phyloP scores from a whole-genome alignment of 352 stramenopile species.

The Globisporangium solare region DNA sequence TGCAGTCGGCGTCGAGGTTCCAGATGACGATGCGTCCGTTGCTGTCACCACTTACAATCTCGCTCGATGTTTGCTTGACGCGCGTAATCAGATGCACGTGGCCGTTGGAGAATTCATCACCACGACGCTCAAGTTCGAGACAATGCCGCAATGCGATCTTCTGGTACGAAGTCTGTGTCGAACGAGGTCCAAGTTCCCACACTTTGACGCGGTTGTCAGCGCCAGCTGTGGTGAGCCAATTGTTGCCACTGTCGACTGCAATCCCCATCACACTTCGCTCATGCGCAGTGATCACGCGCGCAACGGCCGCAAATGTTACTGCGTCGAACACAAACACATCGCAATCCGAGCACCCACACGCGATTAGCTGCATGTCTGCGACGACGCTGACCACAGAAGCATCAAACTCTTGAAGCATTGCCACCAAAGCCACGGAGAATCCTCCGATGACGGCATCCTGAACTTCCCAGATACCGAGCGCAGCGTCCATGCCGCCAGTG shows the following conservation, averaged over 20 bases:
- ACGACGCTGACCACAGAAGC: constrained; percentile 63
- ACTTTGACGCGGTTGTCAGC: constrained; percentile 65
- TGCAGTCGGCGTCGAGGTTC: constrained; percentile 54
- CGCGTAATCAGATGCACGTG: constrained; percentile 54
- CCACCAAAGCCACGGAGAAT: constrained; percentile 37
- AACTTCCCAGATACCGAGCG: constrained; percentile 64
- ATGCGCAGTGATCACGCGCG: constrained; percentile 50
- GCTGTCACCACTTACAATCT: constrained; percentile 71
- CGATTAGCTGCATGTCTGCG: constrained; percentile 48
- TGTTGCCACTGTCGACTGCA: constrained; percentile 38
- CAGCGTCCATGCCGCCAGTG: constrained; percentile 60
- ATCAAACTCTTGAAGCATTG: constrained; percentile 66
- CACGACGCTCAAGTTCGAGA: constrained; percentile 31
- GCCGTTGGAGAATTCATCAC: constrained; percentile 44
- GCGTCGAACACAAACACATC: constrained; percentile 69
- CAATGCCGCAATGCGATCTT: constrained; percentile 28
- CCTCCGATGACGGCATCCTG: constrained; percentile 48
- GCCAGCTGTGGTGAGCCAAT: constrained; percentile 40
- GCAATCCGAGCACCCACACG: constrained; percentile 59
- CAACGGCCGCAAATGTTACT: constrained; percentile 32
- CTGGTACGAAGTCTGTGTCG: constrained; percentile 21
- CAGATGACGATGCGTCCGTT: constrained; percentile 57
- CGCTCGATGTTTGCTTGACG: constrained; percentile 51
- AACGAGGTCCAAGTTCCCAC: constrained; percentile 38
- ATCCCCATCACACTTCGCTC: constrained; percentile 44